A percentile compares a stretch with the other conserved stretches of the same genome.
Evolutionary conservation across 2,329 filamentous ascomycete genomes (phyloP).

Genomic region (Pyricularia sp.): DNA sequence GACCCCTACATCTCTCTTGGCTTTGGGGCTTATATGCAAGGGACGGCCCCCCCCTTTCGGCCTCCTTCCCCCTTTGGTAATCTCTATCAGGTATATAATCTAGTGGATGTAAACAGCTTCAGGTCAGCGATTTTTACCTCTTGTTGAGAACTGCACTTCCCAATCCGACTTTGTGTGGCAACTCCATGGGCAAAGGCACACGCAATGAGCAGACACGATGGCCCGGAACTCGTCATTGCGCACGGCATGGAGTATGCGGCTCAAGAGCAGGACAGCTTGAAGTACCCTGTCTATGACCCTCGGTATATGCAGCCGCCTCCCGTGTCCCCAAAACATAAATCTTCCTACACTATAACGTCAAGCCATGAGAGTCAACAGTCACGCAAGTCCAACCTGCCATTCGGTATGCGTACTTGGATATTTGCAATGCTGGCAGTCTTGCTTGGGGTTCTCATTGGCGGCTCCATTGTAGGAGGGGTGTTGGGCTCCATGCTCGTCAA

Average conservation of each 20-base stretch:
- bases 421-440: not conserved
- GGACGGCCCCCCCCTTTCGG: no score
- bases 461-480: not conserved
- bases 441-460: not conserved
- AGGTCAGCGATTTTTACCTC: no score
- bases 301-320: not conserved
- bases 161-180: no score
- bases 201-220: no score
- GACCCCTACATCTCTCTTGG: no score
- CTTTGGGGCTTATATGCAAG: no score
- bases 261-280: not conserved
- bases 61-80: no score
- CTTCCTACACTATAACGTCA: not conserved
- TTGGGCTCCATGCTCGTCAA: not conserved
- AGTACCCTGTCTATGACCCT: not conserved
- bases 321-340: not conserved
- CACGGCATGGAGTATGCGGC: not conserved
- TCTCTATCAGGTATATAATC: no score
- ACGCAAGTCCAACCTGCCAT: not conserved
- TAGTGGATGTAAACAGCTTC: no score
- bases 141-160: no score
- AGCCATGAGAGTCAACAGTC: not conserved
- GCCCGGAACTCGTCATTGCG: not conserved
- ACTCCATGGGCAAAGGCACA: no score
- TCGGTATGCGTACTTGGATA: not conserved